Percentiles rank a stretch among this genome's conserved stretches.
phyloP scores from a whole-genome alignment of 495 filamentous ascomycete genomes.

The Aspergillus indologenus region DNA sequence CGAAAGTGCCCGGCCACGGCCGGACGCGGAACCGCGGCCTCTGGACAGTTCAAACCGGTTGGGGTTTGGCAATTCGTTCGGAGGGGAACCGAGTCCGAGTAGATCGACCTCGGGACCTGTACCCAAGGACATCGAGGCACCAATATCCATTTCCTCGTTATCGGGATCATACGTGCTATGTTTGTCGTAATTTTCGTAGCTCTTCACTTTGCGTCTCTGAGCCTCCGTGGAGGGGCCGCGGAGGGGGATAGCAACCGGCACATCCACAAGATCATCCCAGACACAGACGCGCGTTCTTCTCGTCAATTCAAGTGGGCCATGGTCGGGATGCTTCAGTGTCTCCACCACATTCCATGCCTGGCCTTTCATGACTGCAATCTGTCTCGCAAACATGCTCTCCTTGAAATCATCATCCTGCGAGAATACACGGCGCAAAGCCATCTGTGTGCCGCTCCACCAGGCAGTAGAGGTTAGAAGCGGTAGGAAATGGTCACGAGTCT shows the following conservation, averaged over 20 bases:
- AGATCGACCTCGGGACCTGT: slow-evolving; percentile 63
- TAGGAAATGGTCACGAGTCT: slow-evolving; percentile 88
- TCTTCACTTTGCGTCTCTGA: slow-evolving; percentile 55
- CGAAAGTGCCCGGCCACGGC: slow-evolving; percentile 33
- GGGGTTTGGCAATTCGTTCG: slow-evolving; percentile 69
- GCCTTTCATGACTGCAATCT: slow-evolving; percentile 98
- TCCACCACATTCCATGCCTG: slow-evolving; percentile 99
- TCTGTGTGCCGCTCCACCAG: slow-evolving; percentile 96
- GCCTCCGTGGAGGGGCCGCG: slow-evolving; percentile 72
- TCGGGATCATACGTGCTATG: slow-evolving; percentile 37
- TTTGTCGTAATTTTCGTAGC: slow-evolving; percentile 26
- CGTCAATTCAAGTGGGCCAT: slow-evolving; percentile 91
- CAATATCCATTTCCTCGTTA: slow-evolving; percentile 89
- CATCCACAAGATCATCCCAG: slow-evolving; percentile 96
- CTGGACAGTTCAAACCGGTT: slow-evolving; percentile 80
- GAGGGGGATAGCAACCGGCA: slow-evolving; percentile 90
- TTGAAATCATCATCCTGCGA: slow-evolving; percentile 92
- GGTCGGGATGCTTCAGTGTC: slow-evolving; percentile 86
- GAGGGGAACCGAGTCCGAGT: slow-evolving; percentile 62
- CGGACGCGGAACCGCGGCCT: slow-evolving; percentile 47
- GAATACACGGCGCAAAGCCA: slow-evolving; percentile 78
- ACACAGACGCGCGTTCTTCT: slow-evolving; percentile 87
- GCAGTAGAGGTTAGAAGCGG: slow-evolving; percentile 86
- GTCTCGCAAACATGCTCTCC: slow-evolving; percentile 93
- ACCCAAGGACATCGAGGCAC: slow-evolving; percentile 62